phyloP scores from a whole-genome alignment of 2,329 filamentous ascomycete species.

The Passalora sequoiae region DNA sequence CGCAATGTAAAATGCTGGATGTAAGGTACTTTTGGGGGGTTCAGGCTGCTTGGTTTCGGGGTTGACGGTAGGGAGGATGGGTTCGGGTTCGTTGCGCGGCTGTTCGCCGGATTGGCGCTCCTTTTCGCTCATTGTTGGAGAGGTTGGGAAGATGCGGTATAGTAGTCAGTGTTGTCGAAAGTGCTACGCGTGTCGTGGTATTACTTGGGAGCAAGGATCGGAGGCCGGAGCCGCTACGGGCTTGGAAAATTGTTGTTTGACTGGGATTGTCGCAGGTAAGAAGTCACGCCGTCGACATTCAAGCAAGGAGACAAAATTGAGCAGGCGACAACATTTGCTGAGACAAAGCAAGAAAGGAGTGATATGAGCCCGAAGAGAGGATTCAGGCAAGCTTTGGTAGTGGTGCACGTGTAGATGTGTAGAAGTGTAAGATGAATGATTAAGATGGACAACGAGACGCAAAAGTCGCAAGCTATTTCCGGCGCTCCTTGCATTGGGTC shows the following conservation, averaged over 20 bases:
- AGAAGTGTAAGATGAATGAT: no score
- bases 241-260: not conserved
- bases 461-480: not conserved
- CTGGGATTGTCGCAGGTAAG: not conserved
- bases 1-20: constrained; percentile 79
- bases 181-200: constrained; percentile 13
- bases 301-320: not conserved
- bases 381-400: not conserved
- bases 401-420: no score
- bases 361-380: not conserved
- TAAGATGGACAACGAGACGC: not conserved
- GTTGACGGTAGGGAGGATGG: constrained; percentile 74
- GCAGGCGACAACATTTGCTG: not conserved
- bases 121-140: constrained; percentile 72
- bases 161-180: constrained; percentile 29
- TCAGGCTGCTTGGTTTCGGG: constrained; percentile 61
- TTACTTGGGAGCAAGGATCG: not conserved
- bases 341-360: not conserved
- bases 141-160: no score
- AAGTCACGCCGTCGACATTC: not conserved
- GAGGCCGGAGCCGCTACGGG: no score
- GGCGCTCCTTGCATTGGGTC: not conserved
- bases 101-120: constrained; percentile 75
- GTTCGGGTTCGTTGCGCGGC: constrained; percentile 51
- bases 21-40: constrained; percentile 59